Conservation (phyloP, 495 filamentous ascomycete species). For the Hypomontagnella monticulosa region DNA sequence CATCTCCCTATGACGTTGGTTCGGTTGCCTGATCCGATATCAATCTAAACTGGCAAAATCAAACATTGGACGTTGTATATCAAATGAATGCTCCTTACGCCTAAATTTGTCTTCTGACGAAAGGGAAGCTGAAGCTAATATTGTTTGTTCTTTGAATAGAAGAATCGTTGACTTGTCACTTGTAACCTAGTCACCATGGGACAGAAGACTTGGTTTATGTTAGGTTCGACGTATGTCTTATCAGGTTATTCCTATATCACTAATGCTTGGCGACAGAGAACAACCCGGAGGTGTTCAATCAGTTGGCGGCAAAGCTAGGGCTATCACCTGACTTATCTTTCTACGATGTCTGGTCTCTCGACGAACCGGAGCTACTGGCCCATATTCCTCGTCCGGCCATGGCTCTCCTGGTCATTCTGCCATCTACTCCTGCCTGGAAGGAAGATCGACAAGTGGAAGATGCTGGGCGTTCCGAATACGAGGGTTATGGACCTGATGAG, state of each 20-base stretch:
- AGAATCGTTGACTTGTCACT: no score
- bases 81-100: no score
- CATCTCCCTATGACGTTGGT: constrained; percentile 7
- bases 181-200: constrained; percentile 1
- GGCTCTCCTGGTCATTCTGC: constrained; percentile 82
- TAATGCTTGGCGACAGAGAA: constrained; percentile 45
- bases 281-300: constrained; percentile 81
- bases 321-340: constrained; percentile 72
- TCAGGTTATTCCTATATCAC: neutral
- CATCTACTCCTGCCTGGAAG: constrained; percentile 69
- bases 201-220: constrained; percentile 21
- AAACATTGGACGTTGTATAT: no score
- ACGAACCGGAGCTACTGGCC: constrained; percentile 73
- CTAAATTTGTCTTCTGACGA: no score
- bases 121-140: no score
- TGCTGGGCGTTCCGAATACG: constrained; percentile 43
- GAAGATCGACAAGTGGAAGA: constrained; percentile 68
- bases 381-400: constrained; percentile 77
- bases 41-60: neutral
- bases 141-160: no score
- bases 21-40: constrained; percentile 1
- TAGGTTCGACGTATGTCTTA: no score
- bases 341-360: constrained; percentile 82
- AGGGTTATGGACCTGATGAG: constrained; percentile 48
- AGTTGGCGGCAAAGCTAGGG: constrained; percentile 76